Evolutionary conservation across 176 grass and related monocot species (phyloP), one percentile per base, ranked within the genome.

Genomic region (Oryza glumipatula): DNA sequence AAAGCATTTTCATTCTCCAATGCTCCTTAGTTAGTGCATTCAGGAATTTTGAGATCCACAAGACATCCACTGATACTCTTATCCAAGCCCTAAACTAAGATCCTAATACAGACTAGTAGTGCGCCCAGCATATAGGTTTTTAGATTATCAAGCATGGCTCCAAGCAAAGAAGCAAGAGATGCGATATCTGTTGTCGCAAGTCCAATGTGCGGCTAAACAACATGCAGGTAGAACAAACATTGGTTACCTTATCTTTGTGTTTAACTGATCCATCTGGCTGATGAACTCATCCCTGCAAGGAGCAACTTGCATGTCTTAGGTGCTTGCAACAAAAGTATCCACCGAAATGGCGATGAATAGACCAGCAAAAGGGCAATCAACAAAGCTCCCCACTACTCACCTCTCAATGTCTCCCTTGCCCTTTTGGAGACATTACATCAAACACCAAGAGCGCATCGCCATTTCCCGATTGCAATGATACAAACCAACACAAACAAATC

Each of bases 171-270:
- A 72, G 45, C 22, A 45, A 32, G 44, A 82, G 52, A 86, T 67
- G 66, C 33, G 33, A 2, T 15, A 67, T 28, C n/a, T 19, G 1
- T 13, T 32, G 17, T 4, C 81, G 32, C 43, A 56, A 24, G 19
- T 69, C 70, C 3, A 43, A 38, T 58, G 71, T 61, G 11, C 65
- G 23, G 1, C 28, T 19, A 67, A 75, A 68, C 7, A 86, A 41
- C 14, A 15, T 68, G 43, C n/a, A 72, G 10, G 15, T 3, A 80
- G 84, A 64, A 46, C 67, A 70, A 52, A 14, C 14, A 47, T 17
- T 73, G 0, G 16, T 30, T 77, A 98, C 95, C 91, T 98, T 90
- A 98, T 98, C 79, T 85, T 90, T 64, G 76, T 14, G 21, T 95
- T 98, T 80, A 98, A 79, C 70, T 95, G 82, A 75, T 48, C 32